Conservation (phyloP, 805 yeast species). For the Candida coleopterorum region DNA sequence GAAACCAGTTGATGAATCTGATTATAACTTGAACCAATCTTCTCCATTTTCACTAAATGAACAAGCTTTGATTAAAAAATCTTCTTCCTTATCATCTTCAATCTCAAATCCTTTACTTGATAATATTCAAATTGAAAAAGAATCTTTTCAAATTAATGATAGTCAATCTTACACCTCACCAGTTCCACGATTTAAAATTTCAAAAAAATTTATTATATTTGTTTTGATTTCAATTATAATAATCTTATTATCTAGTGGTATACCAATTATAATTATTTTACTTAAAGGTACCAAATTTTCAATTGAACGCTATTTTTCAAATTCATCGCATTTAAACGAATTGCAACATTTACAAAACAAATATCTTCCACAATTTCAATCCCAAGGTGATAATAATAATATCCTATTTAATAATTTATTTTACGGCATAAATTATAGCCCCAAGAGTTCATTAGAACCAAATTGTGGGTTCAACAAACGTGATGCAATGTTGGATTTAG, state of each 20-base stretch:
- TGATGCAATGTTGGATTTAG: slow-evolving; percentile 53
- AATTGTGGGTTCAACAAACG: slow-evolving; percentile 45
- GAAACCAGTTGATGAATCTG: slow-evolving; percentile 3
- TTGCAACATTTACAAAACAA: slow-evolving; percentile 6
- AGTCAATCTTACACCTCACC: slow-evolving; percentile 1
- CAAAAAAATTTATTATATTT: not conserved
- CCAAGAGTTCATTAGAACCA: slow-evolving; percentile 48
- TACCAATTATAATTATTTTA: slow-evolving; percentile 20
- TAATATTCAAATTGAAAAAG: not conserved
- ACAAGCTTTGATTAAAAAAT: not conserved
- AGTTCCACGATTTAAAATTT: not conserved
- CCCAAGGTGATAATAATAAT: too few species aligned
- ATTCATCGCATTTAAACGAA: slow-evolving; percentile 5
- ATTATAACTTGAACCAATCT: slow-evolving; percentile 5
- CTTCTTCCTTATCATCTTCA: not conserved
- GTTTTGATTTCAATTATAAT: slow-evolving; percentile 8
- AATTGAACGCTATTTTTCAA: slow-evolving; percentile 22
- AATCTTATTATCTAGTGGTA: slow-evolving; percentile 13
- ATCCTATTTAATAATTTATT: slow-evolving; percentile 30
- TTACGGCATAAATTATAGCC: slow-evolving; percentile 60
- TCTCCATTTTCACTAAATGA: not conserved
- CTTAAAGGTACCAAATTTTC: slow-evolving; percentile 26
- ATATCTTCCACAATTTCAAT: slow-evolving; percentile 25
- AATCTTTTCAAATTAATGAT: not conserved
- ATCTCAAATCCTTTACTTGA: slow-evolving; percentile 2